These are phyloP conservation scores for Penicillium crystallinum DNA, from an alignment of 495 filamentous ascomycete species.

Conservation along the genomic window DNA sequence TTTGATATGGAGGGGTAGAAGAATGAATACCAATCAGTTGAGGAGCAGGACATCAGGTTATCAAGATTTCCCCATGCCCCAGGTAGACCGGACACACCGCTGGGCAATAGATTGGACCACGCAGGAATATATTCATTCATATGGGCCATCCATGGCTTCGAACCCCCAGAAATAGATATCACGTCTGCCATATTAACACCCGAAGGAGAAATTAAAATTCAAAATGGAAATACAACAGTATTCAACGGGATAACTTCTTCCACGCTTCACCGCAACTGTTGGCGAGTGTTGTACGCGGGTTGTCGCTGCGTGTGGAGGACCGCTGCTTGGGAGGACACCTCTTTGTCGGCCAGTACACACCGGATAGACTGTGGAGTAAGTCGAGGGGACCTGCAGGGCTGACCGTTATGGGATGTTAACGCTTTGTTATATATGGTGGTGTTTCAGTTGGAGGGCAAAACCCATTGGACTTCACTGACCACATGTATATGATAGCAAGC, in stretches of 20 bases:
- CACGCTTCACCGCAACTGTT: slow-evolving; percentile 23
- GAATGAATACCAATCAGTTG: neutral
- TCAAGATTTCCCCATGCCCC: neutral
- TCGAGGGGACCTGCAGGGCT: slow-evolving; percentile 29
- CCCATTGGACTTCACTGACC: slow-evolving; percentile 11
- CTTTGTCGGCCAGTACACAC: slow-evolving; percentile 16
- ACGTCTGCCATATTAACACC: slow-evolving; percentile 13
- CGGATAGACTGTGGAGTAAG: slow-evolving; percentile 12
- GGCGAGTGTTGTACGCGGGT: slow-evolving; percentile 25
- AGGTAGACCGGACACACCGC: neutral
- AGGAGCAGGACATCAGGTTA: neutral
- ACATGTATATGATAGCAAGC: neutral
- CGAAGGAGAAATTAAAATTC: neutral
- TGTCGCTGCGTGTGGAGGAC: slow-evolving; percentile 26
- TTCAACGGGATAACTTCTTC: neutral
- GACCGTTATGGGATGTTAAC: slow-evolving; percentile 11
- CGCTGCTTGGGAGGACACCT: slow-evolving; percentile 6
- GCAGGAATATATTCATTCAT: slow-evolving; percentile 4
- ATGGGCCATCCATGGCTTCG: slow-evolving; percentile 7
- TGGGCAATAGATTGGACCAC: slow-evolving; percentile 1
- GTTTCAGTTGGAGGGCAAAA: slow-evolving; percentile 17
- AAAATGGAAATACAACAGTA: neutral
- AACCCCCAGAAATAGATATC: slow-evolving; percentile 6
- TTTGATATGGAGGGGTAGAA: neutral
- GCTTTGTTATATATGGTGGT: slow-evolving; percentile 21